Evolutionary conservation across 306 rosid genomes (phyloP), one percentile per base, ranked within the genome.

Genomic region (Malus asiatica): DNA sequence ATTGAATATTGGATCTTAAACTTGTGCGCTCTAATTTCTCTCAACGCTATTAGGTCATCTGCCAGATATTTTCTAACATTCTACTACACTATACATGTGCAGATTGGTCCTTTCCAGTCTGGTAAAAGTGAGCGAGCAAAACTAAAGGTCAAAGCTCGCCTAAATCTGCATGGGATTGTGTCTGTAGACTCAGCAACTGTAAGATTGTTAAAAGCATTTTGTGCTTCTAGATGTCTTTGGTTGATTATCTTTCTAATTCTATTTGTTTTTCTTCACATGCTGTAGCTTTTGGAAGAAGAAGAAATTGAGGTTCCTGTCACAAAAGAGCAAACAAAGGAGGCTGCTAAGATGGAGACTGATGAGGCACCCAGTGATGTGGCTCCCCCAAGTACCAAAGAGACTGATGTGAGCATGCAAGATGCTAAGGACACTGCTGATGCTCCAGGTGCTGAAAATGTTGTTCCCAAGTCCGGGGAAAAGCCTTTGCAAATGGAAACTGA

Each of bases 251-350:
- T n/a, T n/a, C n/a, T n/a, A n/a, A n/a, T n/a, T n/a, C n/a, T n/a
- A n/a, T n/a, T n/a, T n/a, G n/a, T n/a, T n/a, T n/a, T n/a, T n/a
- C n/a, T n/a, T n/a, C 63, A 38, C 46, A 22, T 75, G 52, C 25
- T 81, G 40, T 75, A 95, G 99, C 96, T 90, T 11, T 33, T 95
- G 80, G 99, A 95, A 74, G 99, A 92, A 85, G 98, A 92, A 82
- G 97, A 92, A 44, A 57, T 86, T 78, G 97, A 95, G 76, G 88
- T 92, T 79, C 87, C 90, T 23, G 90, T 95, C 59, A 73, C 87
- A 73, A 90, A 81, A 84, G 94, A 87, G 71, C 58, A 87, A 57
- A 72, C 91, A 0, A 83, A 78, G 46, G 97, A 88, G 79, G 67
- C 81, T 40, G 38, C 84, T 52, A 89, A 86, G 87, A 89, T 90